Conservation (phyloP, 1,139 yeast species). For the Saccharomyces hybrid region DNA sequence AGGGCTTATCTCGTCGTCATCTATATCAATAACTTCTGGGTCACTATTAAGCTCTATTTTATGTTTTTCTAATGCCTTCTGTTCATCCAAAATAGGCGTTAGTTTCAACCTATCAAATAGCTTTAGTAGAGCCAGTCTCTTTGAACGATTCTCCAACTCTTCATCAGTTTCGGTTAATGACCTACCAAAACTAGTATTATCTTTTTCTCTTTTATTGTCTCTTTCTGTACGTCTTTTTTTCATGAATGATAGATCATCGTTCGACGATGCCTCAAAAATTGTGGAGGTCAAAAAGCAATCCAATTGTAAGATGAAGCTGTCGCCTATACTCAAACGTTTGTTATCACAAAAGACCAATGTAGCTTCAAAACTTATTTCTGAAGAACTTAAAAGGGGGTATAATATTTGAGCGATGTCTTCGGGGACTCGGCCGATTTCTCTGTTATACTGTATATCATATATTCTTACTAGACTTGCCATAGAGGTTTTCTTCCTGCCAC, state of each 20-base stretch:
- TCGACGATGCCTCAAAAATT: conserved; percentile 38
- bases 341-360: conserved; percentile 53
- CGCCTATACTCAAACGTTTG: conserved; percentile 59
- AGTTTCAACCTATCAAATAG: conserved; percentile 48
- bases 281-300: conserved; percentile 50
- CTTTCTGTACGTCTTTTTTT: conserved; percentile 15
- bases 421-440: conserved; percentile 74
- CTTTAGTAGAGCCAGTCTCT: conserved; percentile 51
- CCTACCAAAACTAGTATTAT: conserved; percentile 2
- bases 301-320: conserved; percentile 54
- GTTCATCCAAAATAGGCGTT: conserved; percentile 25
- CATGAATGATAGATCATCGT: conserved; percentile 4
- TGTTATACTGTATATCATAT: conserved; percentile 21
- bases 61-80: conserved; percentile 7
- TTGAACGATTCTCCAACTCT: conserved; percentile 45
- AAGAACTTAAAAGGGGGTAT: conserved; percentile 56
- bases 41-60: conserved; percentile 21
- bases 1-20: conserved; percentile 13
- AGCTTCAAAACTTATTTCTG: conserved; percentile 49
- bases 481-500: conserved; percentile 16
- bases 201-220: conserved; percentile 3
- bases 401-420: conserved; percentile 65
- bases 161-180: conserved; percentile 42
- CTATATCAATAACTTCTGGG: conserved; percentile 30
- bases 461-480: conserved; percentile 24